Evolutionary conservation across 1,284 basidiomycete genomes (phyloP).

Genomic region (Moniliella sp.): DNA sequence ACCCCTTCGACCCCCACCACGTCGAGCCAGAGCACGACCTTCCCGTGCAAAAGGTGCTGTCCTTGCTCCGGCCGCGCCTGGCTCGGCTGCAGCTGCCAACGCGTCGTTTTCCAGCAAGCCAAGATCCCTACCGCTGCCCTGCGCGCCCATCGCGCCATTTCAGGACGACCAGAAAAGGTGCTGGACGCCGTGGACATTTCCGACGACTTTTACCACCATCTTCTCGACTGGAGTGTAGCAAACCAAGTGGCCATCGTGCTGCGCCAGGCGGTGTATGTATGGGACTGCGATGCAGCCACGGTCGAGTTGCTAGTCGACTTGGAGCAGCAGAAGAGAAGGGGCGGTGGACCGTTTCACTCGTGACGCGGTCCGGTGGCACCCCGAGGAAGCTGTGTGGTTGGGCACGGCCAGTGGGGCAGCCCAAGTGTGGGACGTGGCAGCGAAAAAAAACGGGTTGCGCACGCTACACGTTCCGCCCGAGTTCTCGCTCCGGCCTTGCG

Average conservation of each 20-base stretch:
- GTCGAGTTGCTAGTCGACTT: conserved; percentile 47
- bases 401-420: conserved; percentile 65
- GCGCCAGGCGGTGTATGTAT: conserved; percentile 61
- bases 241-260: conserved; percentile 69
- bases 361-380: no score
- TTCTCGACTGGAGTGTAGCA: conserved; percentile 65
- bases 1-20: no score
- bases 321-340: conserved; percentile 18
- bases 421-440: conserved; percentile 63
- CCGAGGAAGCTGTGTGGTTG: conserved; percentile 60
- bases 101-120: no score
- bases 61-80: no score
- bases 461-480: conserved; percentile 56
- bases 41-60: no score
- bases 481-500: conserved; percentile 44
- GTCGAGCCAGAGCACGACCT: no score
- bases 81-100: no score
- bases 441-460: conserved; percentile 87
- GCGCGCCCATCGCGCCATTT: no score
- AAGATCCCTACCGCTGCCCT: no score
- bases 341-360: conserved; percentile 36
- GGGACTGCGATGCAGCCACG: conserved; percentile 71
- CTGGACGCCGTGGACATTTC: conserved; percentile 82
- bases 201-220: conserved; percentile 91
- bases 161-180: conserved; percentile 67